A percentile compares a stretch with the other conserved stretches of the same genome.
phyloP scores from a whole-genome alignment of 208 protist genomes.

The Cochliopodium minus region DNA sequence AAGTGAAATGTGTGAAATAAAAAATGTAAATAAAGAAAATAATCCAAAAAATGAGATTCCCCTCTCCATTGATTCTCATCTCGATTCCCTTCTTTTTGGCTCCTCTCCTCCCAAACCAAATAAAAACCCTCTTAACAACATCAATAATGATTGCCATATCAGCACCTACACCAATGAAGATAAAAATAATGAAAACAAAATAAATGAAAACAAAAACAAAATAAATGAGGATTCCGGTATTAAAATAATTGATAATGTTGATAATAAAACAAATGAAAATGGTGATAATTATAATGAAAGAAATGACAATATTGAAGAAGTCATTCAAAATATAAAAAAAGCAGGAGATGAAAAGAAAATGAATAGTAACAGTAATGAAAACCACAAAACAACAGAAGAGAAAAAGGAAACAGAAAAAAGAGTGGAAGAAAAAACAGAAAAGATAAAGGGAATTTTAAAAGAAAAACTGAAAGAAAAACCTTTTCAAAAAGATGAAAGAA shows the following conservation, averaged over 20 bases:
- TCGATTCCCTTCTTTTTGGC: too few species aligned
- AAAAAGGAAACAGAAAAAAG: conserved; percentile 7
- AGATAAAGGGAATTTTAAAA: background rate
- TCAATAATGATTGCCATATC: background rate
- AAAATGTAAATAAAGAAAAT: conserved; percentile 5
- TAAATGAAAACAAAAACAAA: background rate
- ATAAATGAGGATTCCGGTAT: conserved; percentile 1
- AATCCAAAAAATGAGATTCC: conserved; percentile 1
- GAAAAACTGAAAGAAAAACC: conserved; percentile 8
- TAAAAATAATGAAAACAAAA: conserved; percentile 15
- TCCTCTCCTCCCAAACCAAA: background rate
- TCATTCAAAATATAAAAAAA: background rate
- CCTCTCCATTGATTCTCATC: too few species aligned
- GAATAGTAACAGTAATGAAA: conserved; percentile 2
- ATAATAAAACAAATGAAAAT: conserved; percentile 21
- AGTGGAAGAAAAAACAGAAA: background rate
- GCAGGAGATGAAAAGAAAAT: conserved; percentile 2
- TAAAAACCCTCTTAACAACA: background rate
- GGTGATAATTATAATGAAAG: conserved; percentile 4
- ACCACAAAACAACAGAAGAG: background rate
- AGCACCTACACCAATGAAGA: background rate
- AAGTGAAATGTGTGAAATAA: too few species aligned
- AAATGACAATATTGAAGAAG: background rate
- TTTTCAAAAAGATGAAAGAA: conserved; percentile 7
- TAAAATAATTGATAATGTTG: conserved; percentile 8